phyloP scores from a whole-genome alignment of 805 yeast species.

The Lipomyces sp. region DNA sequence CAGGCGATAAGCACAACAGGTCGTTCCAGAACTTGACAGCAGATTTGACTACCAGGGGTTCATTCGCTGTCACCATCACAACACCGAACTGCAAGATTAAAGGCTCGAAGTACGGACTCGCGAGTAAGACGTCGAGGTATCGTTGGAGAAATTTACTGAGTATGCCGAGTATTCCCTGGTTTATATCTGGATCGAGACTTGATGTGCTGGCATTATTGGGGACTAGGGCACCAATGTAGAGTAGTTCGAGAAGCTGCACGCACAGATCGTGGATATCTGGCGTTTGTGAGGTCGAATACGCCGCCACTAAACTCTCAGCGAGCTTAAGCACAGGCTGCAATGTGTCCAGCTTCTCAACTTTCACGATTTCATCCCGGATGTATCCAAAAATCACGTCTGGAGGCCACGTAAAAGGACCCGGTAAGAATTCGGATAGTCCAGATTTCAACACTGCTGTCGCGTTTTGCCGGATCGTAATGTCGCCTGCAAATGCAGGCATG shows the following conservation, averaged over 20 bases:
- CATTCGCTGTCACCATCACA: constrained; percentile 53
- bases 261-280: not conserved
- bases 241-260: constrained; percentile 12
- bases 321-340: constrained; percentile 28
- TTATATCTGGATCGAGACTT: constrained; percentile 40
- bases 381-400: constrained; percentile 48
- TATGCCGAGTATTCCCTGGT: constrained; percentile 41
- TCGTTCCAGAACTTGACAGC: constrained; percentile 60
- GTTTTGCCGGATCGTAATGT: constrained; percentile 56
- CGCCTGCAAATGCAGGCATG: constrained; percentile 45
- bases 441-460: constrained; percentile 64
- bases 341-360: constrained; percentile 12
- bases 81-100: constrained; percentile 48
- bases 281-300: constrained; percentile 1
- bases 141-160: constrained; percentile 36
- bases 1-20: not conserved
- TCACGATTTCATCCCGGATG: constrained; percentile 21
- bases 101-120: constrained; percentile 11
- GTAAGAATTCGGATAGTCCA: constrained; percentile 65
- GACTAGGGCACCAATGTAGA: constrained; percentile 18
- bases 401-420: constrained; percentile 69
- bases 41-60: constrained; percentile 60
- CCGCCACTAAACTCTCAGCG: constrained; percentile 17
- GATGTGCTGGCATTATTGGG: not conserved
- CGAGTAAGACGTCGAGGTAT: constrained; percentile 31